Conservation (phyloP, 768 basidiomycete species). For the Leccinum barrowsii region DNA sequence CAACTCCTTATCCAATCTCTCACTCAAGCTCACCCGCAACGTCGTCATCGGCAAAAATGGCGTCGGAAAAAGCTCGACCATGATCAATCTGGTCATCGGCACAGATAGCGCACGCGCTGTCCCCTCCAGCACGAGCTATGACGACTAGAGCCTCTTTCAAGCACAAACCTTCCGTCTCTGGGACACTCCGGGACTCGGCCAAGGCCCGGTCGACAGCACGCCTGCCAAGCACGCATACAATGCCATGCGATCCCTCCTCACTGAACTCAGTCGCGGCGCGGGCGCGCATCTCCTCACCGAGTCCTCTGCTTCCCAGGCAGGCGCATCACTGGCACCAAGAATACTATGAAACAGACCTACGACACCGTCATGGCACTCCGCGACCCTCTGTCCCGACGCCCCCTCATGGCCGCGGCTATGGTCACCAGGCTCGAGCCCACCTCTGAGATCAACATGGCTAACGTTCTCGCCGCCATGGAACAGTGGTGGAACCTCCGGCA, state of each 20-base stretch:
- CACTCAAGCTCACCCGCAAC: conserved; percentile 22
- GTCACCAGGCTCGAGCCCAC: conserved; percentile 19
- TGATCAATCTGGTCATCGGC: conserved; percentile 17
- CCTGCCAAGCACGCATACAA: conserved; percentile 7
- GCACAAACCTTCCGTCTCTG: conserved; percentile 24
- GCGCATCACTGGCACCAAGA: conserved; percentile 11
- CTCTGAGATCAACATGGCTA: background rate
- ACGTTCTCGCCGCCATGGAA: conserved; percentile 19
- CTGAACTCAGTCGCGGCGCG: conserved; percentile 13
- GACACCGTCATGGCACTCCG: conserved; percentile 16
- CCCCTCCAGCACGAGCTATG: conserved; percentile 19
- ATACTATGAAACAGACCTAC: conserved; percentile 19
- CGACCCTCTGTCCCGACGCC: conserved; percentile 13
- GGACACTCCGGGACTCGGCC: conserved; percentile 24
- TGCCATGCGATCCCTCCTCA: conserved; percentile 20
- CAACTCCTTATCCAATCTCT: background rate
- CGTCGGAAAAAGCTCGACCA: conserved; percentile 21
- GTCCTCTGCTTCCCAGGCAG: conserved; percentile 12
- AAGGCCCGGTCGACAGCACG: conserved; percentile 8
- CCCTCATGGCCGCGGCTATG: conserved; percentile 12
- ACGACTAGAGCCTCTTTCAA: conserved; percentile 20
- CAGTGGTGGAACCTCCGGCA: conserved; percentile 16
- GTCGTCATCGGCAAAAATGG: conserved; percentile 41
- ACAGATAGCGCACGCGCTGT: conserved; percentile 15
- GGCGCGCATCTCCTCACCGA: conserved; percentile 19